Evolutionary conservation across 2,329 filamentous ascomycete species (phyloP).

Genomic region (Mycosphaerella sp.): DNA sequence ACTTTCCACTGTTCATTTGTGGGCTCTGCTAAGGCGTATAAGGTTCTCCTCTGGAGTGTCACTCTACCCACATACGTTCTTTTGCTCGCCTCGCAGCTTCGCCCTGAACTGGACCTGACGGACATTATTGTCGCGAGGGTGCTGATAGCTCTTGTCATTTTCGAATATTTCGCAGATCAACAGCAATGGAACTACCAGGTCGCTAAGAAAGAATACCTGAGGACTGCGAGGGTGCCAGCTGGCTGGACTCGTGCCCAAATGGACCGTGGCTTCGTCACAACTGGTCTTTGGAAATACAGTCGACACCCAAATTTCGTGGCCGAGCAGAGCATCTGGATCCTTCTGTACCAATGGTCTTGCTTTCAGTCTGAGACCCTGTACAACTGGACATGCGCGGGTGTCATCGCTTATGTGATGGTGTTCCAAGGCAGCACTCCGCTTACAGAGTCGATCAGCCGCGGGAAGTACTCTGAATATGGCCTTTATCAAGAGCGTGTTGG

Average conservation of each 20-base stretch:
- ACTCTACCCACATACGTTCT: conserved; percentile 79
- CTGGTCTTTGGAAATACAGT: conserved; percentile 79
- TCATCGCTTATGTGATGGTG: conserved; percentile 63
- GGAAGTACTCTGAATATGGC: conserved; percentile 83
- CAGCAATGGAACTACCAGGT: conserved; percentile 88
- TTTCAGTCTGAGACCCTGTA: conserved; percentile 63
- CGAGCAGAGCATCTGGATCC: conserved; percentile 85
- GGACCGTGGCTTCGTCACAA: conserved; percentile 80
- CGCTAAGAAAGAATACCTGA: conserved; percentile 70
- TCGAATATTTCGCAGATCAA: conserved; percentile 78
- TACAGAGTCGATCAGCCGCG: conserved; percentile 71
- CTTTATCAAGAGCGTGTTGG: conserved; percentile 78
- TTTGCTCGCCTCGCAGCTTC: conserved; percentile 61
- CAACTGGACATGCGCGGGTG: conserved; percentile 73
- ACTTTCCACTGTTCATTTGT: neutral
- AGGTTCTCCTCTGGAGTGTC: conserved; percentile 71
- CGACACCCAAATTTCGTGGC: conserved; percentile 93
- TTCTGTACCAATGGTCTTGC: conserved; percentile 83
- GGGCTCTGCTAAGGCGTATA: conserved; percentile 10
- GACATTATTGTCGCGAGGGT: conserved; percentile 54
- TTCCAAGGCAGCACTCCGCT: conserved; percentile 88
- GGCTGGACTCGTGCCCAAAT: conserved; percentile 62
- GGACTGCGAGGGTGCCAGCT: conserved; percentile 63
- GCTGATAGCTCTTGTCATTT: conserved; percentile 53
- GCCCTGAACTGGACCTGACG: conserved; percentile 44